Evolutionary conservation across 2,329 filamentous ascomycete species (phyloP).

Genomic region (Hypoxylon sp.): DNA sequence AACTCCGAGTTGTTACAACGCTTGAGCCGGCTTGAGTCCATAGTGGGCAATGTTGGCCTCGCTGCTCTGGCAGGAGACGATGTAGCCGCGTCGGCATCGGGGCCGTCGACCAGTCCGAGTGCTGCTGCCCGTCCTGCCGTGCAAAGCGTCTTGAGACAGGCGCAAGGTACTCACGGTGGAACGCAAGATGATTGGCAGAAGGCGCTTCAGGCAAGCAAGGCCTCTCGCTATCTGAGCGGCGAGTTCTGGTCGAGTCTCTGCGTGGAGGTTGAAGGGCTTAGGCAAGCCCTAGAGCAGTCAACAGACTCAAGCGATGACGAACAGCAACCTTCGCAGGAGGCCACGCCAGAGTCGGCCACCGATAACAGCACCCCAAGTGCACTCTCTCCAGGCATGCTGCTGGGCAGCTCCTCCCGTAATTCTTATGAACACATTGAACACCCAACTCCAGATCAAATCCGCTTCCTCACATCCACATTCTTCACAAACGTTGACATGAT

Average conservation of each 20-base stretch:
- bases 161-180: not conserved
- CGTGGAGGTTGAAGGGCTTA: conserved; percentile 62
- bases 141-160: not conserved
- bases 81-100: not conserved
- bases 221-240: conserved; percentile 58
- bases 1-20: conserved; percentile 62
- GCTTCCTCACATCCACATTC: conserved; percentile 56
- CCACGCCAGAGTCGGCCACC: conserved; percentile 44
- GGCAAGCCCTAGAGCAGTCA: conserved; percentile 60
- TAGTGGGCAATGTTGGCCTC: conserved; percentile 62
- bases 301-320: conserved; percentile 59
- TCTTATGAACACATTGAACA: conserved; percentile 47
- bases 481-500: conserved; percentile 61
- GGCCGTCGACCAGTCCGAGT: not conserved
- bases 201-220: conserved; percentile 39
- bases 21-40: conserved; percentile 61
- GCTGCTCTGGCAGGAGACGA: conserved; percentile 35
- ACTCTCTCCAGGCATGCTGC: conserved; percentile 44
- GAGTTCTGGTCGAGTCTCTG: conserved; percentile 63
- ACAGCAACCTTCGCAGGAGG: conserved; percentile 50
- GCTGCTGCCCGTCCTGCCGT: not conserved
- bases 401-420: conserved; percentile 49
- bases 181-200: conserved; percentile 23
- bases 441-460: conserved; percentile 57
- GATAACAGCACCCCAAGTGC: conserved; percentile 23